phyloP scores from a whole-genome alignment of 169 alveolate species.

The Plasmodium coatneyi region DNA sequence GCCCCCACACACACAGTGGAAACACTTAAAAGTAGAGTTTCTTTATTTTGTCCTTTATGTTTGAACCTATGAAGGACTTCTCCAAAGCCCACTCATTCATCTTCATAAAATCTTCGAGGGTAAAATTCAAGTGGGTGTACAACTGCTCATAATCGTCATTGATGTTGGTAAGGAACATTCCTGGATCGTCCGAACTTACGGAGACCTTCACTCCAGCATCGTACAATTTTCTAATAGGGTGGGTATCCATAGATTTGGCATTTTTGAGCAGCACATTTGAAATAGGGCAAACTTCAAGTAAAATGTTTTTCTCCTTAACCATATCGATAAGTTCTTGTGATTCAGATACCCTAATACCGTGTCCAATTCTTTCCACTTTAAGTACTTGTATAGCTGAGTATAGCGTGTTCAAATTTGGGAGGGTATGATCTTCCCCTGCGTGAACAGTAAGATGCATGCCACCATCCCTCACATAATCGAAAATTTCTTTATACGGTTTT shows the following conservation, averaged over 20 bases:
- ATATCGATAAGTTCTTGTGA: slow-evolving; percentile 70
- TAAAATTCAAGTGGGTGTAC: slow-evolving; percentile 67
- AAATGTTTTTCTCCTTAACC: slow-evolving; percentile 66
- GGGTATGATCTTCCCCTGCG: slow-evolving; percentile 76
- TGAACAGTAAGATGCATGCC: slow-evolving; percentile 74
- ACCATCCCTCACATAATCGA: slow-evolving; percentile 57
- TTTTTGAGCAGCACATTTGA: slow-evolving; percentile 74
- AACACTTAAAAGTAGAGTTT: slow-evolving; percentile 43
- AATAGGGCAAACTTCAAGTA: slow-evolving; percentile 76
- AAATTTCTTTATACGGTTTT: slow-evolving; percentile 54
- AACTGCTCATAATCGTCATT: slow-evolving; percentile 75
- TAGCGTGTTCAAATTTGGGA: slow-evolving; percentile 73
- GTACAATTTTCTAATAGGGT: slow-evolving; percentile 74
- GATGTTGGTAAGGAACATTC: slow-evolving; percentile 72
- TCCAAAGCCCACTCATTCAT: slow-evolving; percentile 78
- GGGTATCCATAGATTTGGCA: slow-evolving; percentile 74
- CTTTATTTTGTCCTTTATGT: slow-evolving; percentile 33
- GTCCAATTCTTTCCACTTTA: slow-evolving; percentile 77
- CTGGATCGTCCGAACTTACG: slow-evolving; percentile 77
- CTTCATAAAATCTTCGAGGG: slow-evolving; percentile 73
- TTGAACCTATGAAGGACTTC: slow-evolving; percentile 66
- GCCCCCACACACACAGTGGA: neutral
- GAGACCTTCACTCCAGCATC: slow-evolving; percentile 79
- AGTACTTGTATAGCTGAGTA: slow-evolving; percentile 62
- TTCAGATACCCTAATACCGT: slow-evolving; percentile 76